Percentiles rank a stretch among this genome's conserved stretches.
phyloP scores from a whole-genome alignment of 140 eudicot genomes.

The Stevia rebaudiana region DNA sequence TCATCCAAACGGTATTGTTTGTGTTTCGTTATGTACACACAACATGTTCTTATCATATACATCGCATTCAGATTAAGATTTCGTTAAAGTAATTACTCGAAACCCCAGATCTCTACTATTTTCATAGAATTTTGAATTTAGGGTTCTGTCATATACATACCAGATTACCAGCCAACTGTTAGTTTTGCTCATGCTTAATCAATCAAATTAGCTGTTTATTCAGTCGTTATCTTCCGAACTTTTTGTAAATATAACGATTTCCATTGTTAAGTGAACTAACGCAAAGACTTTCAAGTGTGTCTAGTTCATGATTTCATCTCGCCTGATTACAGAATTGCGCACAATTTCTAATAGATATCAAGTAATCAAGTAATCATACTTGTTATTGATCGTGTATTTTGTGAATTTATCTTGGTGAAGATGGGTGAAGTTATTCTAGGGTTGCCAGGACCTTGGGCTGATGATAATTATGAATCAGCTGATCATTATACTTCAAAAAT shows the following conservation, averaged over 20 bases:
- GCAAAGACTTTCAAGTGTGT: background rate
- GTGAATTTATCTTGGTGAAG: slow-evolving; percentile 17
- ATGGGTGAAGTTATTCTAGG: slow-evolving; percentile 72
- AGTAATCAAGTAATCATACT: background rate
- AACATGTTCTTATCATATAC: background rate
- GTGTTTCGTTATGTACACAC: background rate
- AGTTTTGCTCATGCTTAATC: background rate
- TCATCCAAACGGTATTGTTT: slow-evolving; percentile 23
- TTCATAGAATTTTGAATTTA: background rate
- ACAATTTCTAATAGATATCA: no score
- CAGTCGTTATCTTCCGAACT: background rate
- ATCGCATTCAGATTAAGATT: background rate
- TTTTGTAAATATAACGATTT: background rate
- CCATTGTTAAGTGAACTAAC: background rate
- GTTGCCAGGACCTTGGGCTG: slow-evolving; percentile 97
- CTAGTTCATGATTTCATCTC: background rate
- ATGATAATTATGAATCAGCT: slow-evolving; percentile 55
- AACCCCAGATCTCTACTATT: background rate
- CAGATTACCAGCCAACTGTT: background rate
- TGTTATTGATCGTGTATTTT: background rate
- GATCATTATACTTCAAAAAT: slow-evolving; percentile 82
- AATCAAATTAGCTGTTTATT: background rate
- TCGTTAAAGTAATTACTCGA: background rate
- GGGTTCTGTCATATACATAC: background rate
- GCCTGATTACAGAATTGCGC: background rate